Evolutionary conservation across 2,329 filamentous ascomycete species (phyloP).

Genomic region (Xylogone sp.): DNA sequence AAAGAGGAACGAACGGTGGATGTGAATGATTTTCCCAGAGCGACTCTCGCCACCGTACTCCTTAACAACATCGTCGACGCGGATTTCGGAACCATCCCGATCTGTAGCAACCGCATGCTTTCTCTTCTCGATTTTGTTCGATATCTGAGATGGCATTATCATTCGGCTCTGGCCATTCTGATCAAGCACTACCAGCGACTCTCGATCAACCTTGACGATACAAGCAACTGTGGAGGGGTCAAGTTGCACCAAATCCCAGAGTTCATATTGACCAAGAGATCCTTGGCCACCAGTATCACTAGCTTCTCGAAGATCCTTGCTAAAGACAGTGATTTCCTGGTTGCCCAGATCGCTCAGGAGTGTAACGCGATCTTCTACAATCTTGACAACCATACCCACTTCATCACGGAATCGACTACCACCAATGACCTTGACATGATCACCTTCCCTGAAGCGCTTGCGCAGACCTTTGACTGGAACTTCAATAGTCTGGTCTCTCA

Average conservation of each 20-base stretch:
- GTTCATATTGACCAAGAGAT: constrained; percentile 79
- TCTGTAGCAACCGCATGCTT: constrained; percentile 88
- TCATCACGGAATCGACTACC: constrained; percentile 93
- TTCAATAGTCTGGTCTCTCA: constrained; percentile 82
- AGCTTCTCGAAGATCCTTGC: constrained; percentile 91
- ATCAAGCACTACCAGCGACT: constrained; percentile 85
- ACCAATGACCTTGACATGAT: constrained; percentile 98
- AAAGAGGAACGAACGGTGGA: constrained; percentile 90
- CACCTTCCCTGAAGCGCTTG: constrained; percentile 88
- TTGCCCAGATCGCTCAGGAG: constrained; percentile 90
- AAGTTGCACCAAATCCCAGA: constrained; percentile 91
- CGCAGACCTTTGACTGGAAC: constrained; percentile 88
- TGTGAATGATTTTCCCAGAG: constrained; percentile 86
- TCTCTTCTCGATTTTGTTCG: constrained; percentile 80
- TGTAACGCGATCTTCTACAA: constrained; percentile 88
- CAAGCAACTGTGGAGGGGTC: constrained; percentile 90
- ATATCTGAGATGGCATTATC: constrained; percentile 85
- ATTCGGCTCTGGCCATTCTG: constrained; percentile 82
- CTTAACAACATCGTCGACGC: constrained; percentile 86
- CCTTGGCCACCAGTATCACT: constrained; percentile 87
- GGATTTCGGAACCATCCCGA: constrained; percentile 88
- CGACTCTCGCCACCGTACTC: constrained; percentile 83
- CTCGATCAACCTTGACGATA: constrained; percentile 91
- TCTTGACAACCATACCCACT: constrained; percentile 94
- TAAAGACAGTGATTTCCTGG: constrained; percentile 94